A percentile compares a stretch with the other conserved stretches of the same genome.
phyloP scores from a whole-genome alignment of 78 protist genomes.

The Dictyostelium firmibasis region DNA sequence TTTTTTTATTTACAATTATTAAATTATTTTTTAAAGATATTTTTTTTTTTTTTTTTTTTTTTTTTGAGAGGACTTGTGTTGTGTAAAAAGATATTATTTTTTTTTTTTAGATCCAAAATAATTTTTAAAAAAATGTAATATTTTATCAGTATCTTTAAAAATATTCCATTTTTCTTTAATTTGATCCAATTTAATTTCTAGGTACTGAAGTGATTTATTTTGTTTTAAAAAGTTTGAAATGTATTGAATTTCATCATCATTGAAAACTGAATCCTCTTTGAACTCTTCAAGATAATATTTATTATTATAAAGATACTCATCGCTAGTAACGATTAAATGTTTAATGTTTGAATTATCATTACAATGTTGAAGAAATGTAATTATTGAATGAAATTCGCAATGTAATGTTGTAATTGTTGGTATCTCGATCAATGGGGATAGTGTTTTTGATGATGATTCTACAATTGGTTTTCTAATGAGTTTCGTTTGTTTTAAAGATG shows the following conservation, averaged over 20 bases:
- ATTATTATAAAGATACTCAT: no score
- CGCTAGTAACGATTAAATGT: background rate
- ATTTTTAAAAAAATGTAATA: background rate
- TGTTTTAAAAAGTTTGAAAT: background rate
- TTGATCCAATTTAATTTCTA: background rate
- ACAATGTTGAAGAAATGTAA: background rate
- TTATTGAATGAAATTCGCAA: background rate
- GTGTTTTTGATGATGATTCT: background rate
- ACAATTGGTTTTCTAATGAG: background rate
- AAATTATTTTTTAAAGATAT: no score
- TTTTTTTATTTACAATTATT: no score
- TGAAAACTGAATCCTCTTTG: no score
- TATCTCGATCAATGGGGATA: background rate
- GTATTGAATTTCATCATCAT: background rate
- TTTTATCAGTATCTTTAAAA: background rate
- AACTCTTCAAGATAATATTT: no score
- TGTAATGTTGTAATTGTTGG: background rate
- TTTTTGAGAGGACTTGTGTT: no score
- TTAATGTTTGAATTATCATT: background rate
- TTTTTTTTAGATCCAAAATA: background rate
- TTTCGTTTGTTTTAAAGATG: background rate
- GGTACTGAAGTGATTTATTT: background rate
- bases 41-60: no score
- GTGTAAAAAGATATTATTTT: no score
- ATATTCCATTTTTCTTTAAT: background rate